Base-by-base conservation (phyloP, 306 rosid genomes). In the Glycine tomentella region DNA sequence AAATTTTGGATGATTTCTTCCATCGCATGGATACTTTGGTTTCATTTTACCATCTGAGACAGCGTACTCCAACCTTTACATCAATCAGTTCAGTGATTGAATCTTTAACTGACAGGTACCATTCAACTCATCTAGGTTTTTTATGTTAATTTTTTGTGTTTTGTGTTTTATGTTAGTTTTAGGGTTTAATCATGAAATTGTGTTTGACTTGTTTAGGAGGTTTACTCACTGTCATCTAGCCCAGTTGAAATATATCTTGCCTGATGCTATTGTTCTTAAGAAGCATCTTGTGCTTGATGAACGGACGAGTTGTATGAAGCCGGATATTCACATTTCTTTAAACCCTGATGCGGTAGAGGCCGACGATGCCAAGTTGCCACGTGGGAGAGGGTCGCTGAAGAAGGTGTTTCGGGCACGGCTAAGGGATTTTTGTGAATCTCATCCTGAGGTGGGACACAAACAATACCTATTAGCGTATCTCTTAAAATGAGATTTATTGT, bases 161-260 rank as follows among this genome's bases (percentile, higher is more conserved):
- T 20, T 20, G 0, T 20, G 20, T 20, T 20, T 20, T 38, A 38
- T n/a, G 5, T 83, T 77, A 33, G 50, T 51, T 57, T 40, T 34
- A 25, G 33, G 9, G 9, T n/a, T 3, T 8, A 56, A 51, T 11
- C 7, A n/a, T 71, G 15, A 42, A 58, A 20, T 36, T 72, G 2
- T 72, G 38, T 83, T 73, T 59, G 10, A 7, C 4, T 68, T 81
- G 49, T 76, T 25, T 75, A 92, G 98, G 98, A 95, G 95, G 82
- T 95, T 95, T 86, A 90, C 95, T 0, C 82, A 81, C 45, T 31
- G 73, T 46, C 92, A 92, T 86, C 72, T 95, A 81, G 98, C 97
- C 40, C 95, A 95, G 74, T 64, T 95, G 88, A 92, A 91, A 83
- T 90, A 77, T 66, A 76, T 92, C 36, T 86, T 92, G 17, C 94